Conservation (phyloP, 2,329 filamentous ascomycete genomes). For the Fusarium scirpi region DNA sequence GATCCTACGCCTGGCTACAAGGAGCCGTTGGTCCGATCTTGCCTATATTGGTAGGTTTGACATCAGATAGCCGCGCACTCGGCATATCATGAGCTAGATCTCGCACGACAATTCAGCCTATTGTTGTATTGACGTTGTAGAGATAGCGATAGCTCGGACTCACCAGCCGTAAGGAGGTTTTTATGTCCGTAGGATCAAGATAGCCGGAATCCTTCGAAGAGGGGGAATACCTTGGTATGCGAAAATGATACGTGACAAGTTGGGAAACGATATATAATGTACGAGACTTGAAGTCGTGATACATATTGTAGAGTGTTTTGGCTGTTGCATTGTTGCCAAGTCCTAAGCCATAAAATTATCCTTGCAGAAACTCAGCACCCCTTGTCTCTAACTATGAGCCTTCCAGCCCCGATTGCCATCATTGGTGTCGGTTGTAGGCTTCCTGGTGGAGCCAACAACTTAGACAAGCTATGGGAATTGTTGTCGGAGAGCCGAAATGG, state of each 20-base stretch:
- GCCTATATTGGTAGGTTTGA: neutral
- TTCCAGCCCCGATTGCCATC: slow-evolving; percentile 3
- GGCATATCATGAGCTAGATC: neutral
- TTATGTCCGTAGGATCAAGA: neutral
- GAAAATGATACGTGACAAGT: neutral
- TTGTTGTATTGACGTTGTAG: neutral
- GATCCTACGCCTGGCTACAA: slow-evolving; percentile 1
- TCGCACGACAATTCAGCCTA: neutral
- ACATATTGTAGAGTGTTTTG: fast-evolving
- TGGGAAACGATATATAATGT: neutral
- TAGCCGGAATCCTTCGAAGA: slow-evolving; percentile 1
- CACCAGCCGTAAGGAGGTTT: neutral
- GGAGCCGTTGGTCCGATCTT: slow-evolving; percentile 1
- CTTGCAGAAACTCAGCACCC: neutral
- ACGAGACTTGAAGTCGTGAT: fast-evolving
- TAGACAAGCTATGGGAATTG: slow-evolving; percentile 5
- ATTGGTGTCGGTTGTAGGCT: slow-evolving; percentile 8
- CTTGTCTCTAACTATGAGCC: neutral
- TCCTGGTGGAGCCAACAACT: slow-evolving; percentile 12
- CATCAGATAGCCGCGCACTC: neutral
- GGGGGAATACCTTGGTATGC: neutral
- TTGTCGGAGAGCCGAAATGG: neutral
- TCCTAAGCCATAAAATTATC: too few relatives aligned
- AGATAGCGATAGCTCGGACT: neutral
- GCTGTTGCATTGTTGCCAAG: neutral